These are phyloP conservation scores for Bifiguratus adelaidae DNA, from an alignment of 192 early-diverging fungal genomes.

Conservation along the genomic window DNA sequence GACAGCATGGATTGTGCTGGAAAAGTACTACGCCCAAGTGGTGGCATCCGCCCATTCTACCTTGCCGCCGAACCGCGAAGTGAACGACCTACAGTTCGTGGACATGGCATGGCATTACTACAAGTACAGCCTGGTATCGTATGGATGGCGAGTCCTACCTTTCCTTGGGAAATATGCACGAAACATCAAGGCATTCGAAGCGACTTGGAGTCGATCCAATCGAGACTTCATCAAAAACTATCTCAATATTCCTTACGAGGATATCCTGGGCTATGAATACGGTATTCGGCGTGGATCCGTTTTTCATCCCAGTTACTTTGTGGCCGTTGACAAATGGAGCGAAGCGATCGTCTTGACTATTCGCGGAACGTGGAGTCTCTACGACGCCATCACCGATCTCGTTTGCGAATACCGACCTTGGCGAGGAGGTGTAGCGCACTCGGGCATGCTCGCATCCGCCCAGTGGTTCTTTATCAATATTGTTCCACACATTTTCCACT, in stretches of 20 bases:
- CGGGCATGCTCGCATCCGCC: slow-evolving; percentile 61
- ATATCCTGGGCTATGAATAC: slow-evolving; percentile 63
- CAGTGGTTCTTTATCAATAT: slow-evolving; percentile 55
- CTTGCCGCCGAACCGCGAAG: slow-evolving; percentile 16
- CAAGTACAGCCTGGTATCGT: slow-evolving; percentile 43
- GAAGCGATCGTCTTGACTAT: slow-evolving; percentile 57
- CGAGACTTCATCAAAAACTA: slow-evolving; percentile 53
- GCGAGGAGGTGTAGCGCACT: slow-evolving; percentile 71
- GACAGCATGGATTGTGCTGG: slow-evolving; percentile 39
- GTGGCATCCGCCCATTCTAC: slow-evolving; percentile 15
- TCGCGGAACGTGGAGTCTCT: slow-evolving; percentile 64
- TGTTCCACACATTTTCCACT: slow-evolving; percentile 41
- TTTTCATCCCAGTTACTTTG: slow-evolving; percentile 67
- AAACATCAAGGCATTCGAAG: slow-evolving; percentile 37
- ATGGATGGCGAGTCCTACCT: slow-evolving; percentile 25
- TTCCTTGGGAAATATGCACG: slow-evolving; percentile 25
- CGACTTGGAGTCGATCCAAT: slow-evolving; percentile 54
- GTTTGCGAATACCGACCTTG: slow-evolving; percentile 71
- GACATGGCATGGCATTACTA: slow-evolving; percentile 42
- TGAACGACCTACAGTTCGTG: slow-evolving; percentile 23
- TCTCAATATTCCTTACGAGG: slow-evolving; percentile 48
- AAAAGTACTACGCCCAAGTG: slow-evolving; percentile 37
- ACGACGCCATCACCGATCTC: slow-evolving; percentile 67
- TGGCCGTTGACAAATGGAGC: slow-evolving; percentile 49
- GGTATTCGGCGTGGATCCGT: slow-evolving; percentile 44